Evolutionary conservation across 257 asterid genomes (phyloP).

Genomic region (Asclepias syriaca): DNA sequence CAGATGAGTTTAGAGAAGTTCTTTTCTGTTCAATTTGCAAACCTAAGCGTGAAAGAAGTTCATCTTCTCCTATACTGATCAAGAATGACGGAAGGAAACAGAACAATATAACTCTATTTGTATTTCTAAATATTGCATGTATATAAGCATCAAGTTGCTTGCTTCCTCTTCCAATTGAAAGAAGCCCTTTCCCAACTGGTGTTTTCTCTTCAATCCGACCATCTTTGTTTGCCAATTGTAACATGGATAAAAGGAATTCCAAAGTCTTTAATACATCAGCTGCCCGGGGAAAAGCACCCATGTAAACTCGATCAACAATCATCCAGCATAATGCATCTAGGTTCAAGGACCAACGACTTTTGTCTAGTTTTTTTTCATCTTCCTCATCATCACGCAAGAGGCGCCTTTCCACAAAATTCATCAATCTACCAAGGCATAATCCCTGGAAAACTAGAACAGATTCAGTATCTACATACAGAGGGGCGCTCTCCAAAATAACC

Average conservation of each 20-base stretch:
- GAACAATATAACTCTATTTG: conserved; percentile 71
- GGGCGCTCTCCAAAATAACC: conserved; percentile 75
- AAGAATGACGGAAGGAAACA: conserved; percentile 98
- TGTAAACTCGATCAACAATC: conserved; percentile 88
- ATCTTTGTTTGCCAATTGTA: conserved; percentile 96
- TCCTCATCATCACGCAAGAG: conserved; percentile 96
- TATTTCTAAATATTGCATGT: conserved; percentile 69
- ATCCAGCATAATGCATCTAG: conserved; percentile 84
- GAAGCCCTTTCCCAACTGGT: conserved; percentile 77
- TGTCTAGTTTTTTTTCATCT: conserved; percentile 79
- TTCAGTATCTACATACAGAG: conserved; percentile 76
- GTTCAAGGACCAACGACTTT: conserved; percentile 79
- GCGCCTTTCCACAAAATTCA: conserved; percentile 94
- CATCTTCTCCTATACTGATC: conserved; percentile 82
- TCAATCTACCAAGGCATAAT: conserved; percentile 79
- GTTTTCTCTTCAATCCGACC: conserved; percentile 88
- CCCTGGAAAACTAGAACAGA: conserved; percentile 94
- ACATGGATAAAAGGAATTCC: conserved; percentile 91
- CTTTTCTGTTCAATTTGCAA: conserved; percentile 69
- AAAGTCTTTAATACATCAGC: conserved; percentile 73
- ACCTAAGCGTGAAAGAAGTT: conserved; percentile 66
- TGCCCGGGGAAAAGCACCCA: conserved; percentile 98
- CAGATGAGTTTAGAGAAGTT: conserved; percentile 29
- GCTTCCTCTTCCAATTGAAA: conserved; percentile 96
- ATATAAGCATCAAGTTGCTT: conserved; percentile 79